Evolutionary conservation across 106 monocot species (phyloP).

Genomic region (Dendrobium nobile): DNA sequence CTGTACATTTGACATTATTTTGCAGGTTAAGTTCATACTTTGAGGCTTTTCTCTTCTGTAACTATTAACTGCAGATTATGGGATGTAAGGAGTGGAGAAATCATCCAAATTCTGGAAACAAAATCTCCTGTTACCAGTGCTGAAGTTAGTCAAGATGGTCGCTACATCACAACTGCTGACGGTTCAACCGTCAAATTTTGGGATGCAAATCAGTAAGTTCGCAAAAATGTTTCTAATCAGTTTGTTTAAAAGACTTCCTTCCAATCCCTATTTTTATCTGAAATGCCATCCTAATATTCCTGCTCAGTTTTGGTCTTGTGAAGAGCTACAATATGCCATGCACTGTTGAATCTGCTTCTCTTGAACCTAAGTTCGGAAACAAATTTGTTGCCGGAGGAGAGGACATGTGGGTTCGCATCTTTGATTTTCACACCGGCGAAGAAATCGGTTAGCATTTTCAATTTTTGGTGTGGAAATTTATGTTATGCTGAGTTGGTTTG

Average conservation of each 20-base stretch:
- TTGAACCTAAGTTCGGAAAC: slow-evolving; percentile 78
- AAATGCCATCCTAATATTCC: neutral
- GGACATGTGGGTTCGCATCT: slow-evolving; percentile 96
- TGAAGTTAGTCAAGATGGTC: slow-evolving; percentile 94
- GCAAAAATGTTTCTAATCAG: neutral
- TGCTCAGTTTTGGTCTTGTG: slow-evolving; percentile 74
- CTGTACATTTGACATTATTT: too few relatives aligned
- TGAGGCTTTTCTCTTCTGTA: neutral
- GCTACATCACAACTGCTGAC: slow-evolving; percentile 94
- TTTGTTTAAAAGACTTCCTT: neutral
- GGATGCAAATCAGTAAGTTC: slow-evolving; percentile 93
- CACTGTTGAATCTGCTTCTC: slow-evolving; percentile 83
- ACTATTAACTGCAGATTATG: slow-evolving; percentile 50
- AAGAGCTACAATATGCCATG: slow-evolving; percentile 92
- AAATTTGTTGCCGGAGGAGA: slow-evolving; percentile 91
- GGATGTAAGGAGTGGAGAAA: slow-evolving; percentile 90
- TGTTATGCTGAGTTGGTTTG: neutral
- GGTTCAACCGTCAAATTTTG: slow-evolving; percentile 95
- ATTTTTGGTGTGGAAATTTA: neutral
- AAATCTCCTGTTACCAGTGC: slow-evolving; percentile 89
- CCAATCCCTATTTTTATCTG: neutral
- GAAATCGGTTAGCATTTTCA: slow-evolving; percentile 56
- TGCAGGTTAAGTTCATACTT: too few relatives aligned
- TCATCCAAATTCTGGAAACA: slow-evolving; percentile 79
- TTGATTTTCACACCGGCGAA: slow-evolving; percentile 85